These are phyloP conservation scores for Lactuca saligna DNA, from an alignment of 129 eudicot species.

Conservation along the genomic window DNA sequence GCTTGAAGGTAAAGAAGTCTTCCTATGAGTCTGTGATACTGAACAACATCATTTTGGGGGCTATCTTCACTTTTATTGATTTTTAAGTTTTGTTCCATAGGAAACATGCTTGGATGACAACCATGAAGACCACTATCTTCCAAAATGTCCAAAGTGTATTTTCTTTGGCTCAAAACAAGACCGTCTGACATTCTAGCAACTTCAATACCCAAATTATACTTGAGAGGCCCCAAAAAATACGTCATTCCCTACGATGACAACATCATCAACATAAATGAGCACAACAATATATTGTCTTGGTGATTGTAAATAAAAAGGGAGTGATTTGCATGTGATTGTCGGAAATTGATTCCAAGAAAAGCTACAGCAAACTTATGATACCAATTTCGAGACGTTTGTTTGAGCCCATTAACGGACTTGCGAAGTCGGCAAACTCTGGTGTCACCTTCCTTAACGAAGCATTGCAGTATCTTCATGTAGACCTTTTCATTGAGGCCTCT, in stretches of 20 bases:
- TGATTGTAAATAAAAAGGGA: not conserved
- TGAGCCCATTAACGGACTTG: too few species aligned
- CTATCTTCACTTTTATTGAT: not conserved
- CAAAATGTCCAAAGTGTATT: slow-evolving; percentile 4
- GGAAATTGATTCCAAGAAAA: not conserved
- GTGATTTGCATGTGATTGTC: not conserved
- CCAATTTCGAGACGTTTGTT: not conserved
- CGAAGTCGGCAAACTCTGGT: not conserved
- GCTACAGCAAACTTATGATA: not conserved
- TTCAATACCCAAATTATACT: too few species aligned
- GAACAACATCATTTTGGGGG: not conserved
- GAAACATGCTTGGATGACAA: not conserved
- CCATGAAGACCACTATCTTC: not conserved
- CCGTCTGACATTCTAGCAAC: not conserved
- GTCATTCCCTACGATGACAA: not conserved
- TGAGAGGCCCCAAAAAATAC: too few species aligned
- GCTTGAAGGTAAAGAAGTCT: not conserved
- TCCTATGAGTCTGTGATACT: not conserved
- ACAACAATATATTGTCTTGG: not conserved
- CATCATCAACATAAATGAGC: slow-evolving; percentile 18
- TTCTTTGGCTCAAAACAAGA: not conserved
- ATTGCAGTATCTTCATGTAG: not conserved
- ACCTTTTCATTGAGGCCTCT: not conserved
- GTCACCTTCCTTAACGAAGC: not conserved
- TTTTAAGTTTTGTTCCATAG: slow-evolving; percentile 3